Base-by-base conservation (phyloP, 1,284 basidiomycete genomes). In the Coriolopsis trogii region DNA sequence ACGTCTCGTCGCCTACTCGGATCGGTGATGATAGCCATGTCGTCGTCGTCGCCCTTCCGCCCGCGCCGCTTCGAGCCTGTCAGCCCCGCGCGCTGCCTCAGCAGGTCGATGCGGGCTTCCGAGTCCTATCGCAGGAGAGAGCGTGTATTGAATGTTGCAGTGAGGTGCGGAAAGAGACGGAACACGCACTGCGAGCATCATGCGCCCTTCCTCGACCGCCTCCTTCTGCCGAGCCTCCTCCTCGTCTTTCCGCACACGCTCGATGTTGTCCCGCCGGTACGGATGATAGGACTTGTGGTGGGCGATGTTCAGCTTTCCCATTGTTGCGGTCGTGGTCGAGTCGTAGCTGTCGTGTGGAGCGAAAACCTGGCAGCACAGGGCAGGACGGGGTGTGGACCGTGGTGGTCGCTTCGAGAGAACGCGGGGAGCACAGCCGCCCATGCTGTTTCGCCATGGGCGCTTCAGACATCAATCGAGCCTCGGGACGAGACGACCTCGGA, bases 231-330 rank as follows among this genome's bases (percentile, higher is more conserved):
- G 71, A n/a, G 89, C 90, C 63, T 85, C 87, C 63, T 89, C 91
- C 71, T 94, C 91, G 78, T 94, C 91, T 49, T 68, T 70, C 6
- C 82, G 74, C 0, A 94, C 92, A 20, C 81, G 79, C 56, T 91
- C 90, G 53, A 93, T 89, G 63, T 94, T 94, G 65, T 93, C 91
- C 38, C 84, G 72, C 43, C 90, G 76, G 67, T 93, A 93, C 0
- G 89, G 91, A 62, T 93, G 91, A 66, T 93, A 93, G 2, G 89
- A 91, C 68, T 94, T 94, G 76, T 93, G 91, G 66, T 93, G 91
- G 6, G 91, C 90, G 64, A 91, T 92, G 66, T 90, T 90, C 28
- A 91, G 78, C 63, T 89, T 89, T 20, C 88, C 88, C 89, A 91
- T 91, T 20, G 7, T 50, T 16, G 39, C 18, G 24, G 21, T n/a